A percentile compares a stretch with the other conserved stretches of the same genome.
phyloP scores from a whole-genome alignment of 805 yeast genomes.

The Yarrowia sp. region DNA sequence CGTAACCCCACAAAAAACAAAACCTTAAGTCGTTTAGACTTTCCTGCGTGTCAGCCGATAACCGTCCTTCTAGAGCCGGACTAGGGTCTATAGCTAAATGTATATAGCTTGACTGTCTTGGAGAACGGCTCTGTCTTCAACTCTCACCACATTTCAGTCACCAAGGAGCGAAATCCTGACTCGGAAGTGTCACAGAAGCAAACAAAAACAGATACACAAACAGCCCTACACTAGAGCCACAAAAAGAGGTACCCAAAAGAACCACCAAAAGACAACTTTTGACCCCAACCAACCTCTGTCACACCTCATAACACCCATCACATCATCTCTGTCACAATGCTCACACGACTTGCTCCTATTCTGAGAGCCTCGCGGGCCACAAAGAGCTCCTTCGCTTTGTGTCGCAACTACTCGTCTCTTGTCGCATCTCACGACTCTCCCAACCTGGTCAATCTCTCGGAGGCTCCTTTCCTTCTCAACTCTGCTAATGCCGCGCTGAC shows the following conservation, averaged over 20 bases:
- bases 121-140: neutral
- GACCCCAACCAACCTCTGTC: too few species aligned
- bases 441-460: constrained; percentile 31
- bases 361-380: neutral
- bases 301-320: too few species aligned
- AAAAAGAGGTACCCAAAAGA: too few species aligned
- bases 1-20: constrained; percentile 5
- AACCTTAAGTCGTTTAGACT: neutral
- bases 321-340: too few species aligned
- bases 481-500: constrained; percentile 29
- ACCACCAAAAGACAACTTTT: too few species aligned
- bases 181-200: neutral
- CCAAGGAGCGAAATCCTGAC: constrained; percentile 3
- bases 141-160: neutral
- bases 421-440: constrained; percentile 24
- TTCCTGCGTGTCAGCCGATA: neutral
- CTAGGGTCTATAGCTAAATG: neutral
- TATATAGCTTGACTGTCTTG: neutral
- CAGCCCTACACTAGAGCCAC: too few species aligned
- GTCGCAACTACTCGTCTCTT: neutral
- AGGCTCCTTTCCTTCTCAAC: constrained; percentile 34
- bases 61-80: constrained; percentile 13
- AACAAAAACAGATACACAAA: neutral
- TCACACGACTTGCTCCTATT: neutral
- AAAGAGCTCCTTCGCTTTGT: neutral